These are phyloP conservation scores for Gnomoniopsis smithogilvyi DNA, from an alignment of 2,329 filamentous ascomycete species.

Conservation along the genomic window DNA sequence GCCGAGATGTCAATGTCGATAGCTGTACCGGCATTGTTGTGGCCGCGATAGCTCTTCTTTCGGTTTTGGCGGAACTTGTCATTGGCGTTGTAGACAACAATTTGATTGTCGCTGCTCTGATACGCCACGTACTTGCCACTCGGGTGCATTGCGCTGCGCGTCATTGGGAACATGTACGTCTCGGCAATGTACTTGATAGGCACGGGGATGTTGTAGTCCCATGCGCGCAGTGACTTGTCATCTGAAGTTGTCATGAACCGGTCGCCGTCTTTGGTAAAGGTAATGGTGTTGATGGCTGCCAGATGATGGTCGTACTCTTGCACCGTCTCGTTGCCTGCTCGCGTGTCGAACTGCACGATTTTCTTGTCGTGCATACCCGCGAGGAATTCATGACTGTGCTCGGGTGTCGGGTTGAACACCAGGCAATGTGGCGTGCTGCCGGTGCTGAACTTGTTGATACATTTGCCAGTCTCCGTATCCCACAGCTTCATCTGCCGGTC, in stretches of 20 bases:
- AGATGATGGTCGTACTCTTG: slow-evolving; percentile 99
- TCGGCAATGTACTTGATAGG: slow-evolving; percentile 98
- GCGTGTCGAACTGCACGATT: slow-evolving; percentile 93
- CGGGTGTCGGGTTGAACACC: slow-evolving; percentile 80
- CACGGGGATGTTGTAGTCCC: slow-evolving; percentile 98
- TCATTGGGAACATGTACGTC: slow-evolving; percentile 96
- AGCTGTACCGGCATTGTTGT: slow-evolving; percentile 92
- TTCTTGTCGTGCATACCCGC: slow-evolving; percentile 99
- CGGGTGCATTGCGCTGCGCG: slow-evolving; percentile 78
- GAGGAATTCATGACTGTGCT: slow-evolving; percentile 83
- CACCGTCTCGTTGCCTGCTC: slow-evolving; percentile 72
- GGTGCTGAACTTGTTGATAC: slow-evolving; percentile 82
- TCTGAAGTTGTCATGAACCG: slow-evolving; percentile 98
- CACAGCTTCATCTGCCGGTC: slow-evolving; percentile 96
- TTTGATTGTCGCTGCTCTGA: slow-evolving; percentile 92
- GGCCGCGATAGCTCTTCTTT: slow-evolving; percentile 93
- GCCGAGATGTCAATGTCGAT: slow-evolving; percentile 86
- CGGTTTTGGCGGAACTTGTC: slow-evolving; percentile 97
- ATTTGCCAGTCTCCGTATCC: slow-evolving; percentile 94
- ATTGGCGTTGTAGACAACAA: slow-evolving; percentile 89
- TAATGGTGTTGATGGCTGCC: slow-evolving; percentile 96
- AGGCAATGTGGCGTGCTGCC: slow-evolving; percentile 95
- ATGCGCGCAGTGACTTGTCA: slow-evolving; percentile 91
- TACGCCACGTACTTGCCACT: slow-evolving; percentile 92
- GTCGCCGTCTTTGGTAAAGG: slow-evolving; percentile 89